A percentile compares a stretch with the other conserved stretches of the same genome.
Evolutionary conservation across 129 eudicot species (phyloP).

Genomic region (Gnaphalium uliginosum): DNA sequence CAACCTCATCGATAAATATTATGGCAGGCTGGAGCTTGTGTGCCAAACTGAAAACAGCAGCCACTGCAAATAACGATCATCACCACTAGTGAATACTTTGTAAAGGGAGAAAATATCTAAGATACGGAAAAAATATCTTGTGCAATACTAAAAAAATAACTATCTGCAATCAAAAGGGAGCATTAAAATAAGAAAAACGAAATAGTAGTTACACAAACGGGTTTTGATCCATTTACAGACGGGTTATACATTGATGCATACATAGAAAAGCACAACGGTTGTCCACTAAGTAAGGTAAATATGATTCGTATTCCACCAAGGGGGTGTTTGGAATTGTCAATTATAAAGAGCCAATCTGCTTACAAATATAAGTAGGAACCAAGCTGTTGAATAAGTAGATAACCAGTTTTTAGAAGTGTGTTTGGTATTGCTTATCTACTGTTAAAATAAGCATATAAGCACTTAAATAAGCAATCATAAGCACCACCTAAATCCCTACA

Average conservation of each 20-base stretch:
- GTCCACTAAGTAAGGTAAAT: constrained; percentile 1
- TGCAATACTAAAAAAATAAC: background rate
- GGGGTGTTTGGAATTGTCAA: background rate
- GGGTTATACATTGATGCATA: background rate
- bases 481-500: constrained; percentile 6
- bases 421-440: background rate
- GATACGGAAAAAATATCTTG: constrained; percentile 8
- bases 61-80: constrained; percentile 55
- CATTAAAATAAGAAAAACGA: background rate
- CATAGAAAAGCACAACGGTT: background rate
- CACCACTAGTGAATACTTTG: constrained; percentile 4
- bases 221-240: background rate
- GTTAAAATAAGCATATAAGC: background rate
- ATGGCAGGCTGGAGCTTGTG: constrained; percentile 92
- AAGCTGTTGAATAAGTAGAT: background rate
- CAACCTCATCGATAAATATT: constrained; percentile 95
- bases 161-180: background rate
- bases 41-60: constrained; percentile 92
- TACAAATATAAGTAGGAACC: background rate
- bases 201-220: background rate
- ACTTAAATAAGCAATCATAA: background rate
- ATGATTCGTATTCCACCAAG: background rate
- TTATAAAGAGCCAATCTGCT: background rate
- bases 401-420: background rate
- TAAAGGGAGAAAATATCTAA: background rate